Conservation (phyloP, 306 rosid species). For the Cyamopsis tetragonoloba region DNA sequence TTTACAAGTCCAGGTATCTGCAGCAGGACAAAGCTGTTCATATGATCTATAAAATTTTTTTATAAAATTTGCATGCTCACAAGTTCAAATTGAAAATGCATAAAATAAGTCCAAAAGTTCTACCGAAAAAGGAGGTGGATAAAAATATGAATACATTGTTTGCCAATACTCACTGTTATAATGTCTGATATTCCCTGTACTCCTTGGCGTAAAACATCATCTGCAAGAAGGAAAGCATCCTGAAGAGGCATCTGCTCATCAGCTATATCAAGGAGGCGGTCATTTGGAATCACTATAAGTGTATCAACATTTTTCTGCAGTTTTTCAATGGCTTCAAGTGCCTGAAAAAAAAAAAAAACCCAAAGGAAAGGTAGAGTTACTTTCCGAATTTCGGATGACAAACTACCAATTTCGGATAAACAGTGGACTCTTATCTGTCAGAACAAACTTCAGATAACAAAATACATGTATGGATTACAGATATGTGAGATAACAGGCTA, state of each 20-base stretch:
- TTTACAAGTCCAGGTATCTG: constrained; percentile 99
- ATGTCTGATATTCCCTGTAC: constrained; percentile 99
- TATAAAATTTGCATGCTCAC: no score
- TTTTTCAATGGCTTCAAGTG: constrained; percentile 93
- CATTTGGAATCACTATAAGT: constrained; percentile 94
- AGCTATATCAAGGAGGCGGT: constrained; percentile 95
- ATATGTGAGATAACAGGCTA: neutral
- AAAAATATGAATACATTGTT: neutral
- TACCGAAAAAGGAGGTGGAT: neutral
- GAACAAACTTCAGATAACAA: neutral
- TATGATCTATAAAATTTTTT: constrained; percentile 1
- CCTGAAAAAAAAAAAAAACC: constrained; percentile 51
- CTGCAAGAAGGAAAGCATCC: constrained; percentile 95
- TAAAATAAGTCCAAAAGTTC: no score
- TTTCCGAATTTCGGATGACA: neutral
- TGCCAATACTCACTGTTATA: constrained; percentile 66
- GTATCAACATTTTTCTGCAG: constrained; percentile 97
- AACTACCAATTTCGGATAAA: neutral
- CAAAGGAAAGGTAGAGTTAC: constrained; percentile 3
- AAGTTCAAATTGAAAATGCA: no score
- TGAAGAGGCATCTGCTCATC: constrained; percentile 97
- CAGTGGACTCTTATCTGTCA: neutral
- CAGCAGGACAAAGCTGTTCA: constrained; percentile 18
- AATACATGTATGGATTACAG: neutral
- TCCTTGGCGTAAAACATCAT: constrained; percentile 97